Conservation (phyloP, 2,329 filamentous ascomycete genomes). For the Xylariaceae sp. region DNA sequence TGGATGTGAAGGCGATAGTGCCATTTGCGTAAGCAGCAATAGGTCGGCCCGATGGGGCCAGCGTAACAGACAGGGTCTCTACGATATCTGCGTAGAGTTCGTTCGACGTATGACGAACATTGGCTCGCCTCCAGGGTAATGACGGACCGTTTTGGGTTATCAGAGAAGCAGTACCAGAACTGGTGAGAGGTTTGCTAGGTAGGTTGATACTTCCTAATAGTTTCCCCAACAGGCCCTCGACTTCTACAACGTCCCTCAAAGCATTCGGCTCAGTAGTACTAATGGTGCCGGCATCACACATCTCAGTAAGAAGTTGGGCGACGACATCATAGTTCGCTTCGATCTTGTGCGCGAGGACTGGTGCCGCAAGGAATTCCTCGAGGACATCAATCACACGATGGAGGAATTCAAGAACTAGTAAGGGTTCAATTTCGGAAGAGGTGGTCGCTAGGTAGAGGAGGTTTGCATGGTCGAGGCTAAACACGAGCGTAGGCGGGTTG, state of each 20-base stretch:
- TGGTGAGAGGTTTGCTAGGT: constrained; percentile 62
- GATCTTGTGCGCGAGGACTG: constrained; percentile 84
- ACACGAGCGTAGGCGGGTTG: constrained; percentile 85
- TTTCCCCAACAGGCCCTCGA: constrained; percentile 89
- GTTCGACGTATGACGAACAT: constrained; percentile 95
- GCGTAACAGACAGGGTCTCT: constrained; percentile 84
- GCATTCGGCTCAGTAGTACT: constrained; percentile 94
- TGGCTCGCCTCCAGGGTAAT: constrained; percentile 87
- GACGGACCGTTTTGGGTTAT: constrained; percentile 57
- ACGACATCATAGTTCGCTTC: constrained; percentile 92
- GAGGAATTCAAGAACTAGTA: constrained; percentile 91
- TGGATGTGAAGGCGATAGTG: constrained; percentile 92
- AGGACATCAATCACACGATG: constrained; percentile 91
- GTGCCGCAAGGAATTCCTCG: constrained; percentile 91
- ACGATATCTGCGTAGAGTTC: constrained; percentile 97
- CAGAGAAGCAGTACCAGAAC: constrained; percentile 49
- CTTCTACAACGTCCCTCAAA: constrained; percentile 87
- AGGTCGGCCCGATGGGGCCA: constrained; percentile 88
- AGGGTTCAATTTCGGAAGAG: constrained; percentile 86
- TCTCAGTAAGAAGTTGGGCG: constrained; percentile 89
- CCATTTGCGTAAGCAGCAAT: constrained; percentile 88
- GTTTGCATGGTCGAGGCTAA: constrained; percentile 86
- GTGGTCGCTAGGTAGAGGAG: constrained; percentile 85
- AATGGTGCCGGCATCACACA: constrained; percentile 93
- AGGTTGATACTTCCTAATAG: constrained; percentile 86